Base-by-base conservation (phyloP, 352 stramenopile genomes). In the Phytopythium delawarense region DNA sequence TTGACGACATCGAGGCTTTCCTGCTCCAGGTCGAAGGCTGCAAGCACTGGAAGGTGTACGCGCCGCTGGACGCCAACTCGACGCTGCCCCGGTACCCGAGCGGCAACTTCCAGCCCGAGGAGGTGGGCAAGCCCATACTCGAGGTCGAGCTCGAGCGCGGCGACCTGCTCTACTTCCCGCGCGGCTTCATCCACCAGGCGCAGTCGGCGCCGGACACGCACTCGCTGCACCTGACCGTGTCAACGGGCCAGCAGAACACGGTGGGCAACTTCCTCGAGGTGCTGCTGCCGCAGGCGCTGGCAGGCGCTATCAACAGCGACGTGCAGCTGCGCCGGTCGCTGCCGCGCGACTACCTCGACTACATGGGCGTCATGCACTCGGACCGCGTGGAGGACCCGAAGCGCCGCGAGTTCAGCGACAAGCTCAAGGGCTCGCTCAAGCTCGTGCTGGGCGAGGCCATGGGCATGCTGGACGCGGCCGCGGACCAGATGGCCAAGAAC, bases 1-100 rank as follows among this genome's bases (percentile, higher is more conserved):
- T 98, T 59, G 96, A 99, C 61, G 94, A 99, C 65, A 98, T 98
- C 65, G 95, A 98, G 68, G 95, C 94, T 0, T 98, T 98, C 68
- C 78, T 98, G 63, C 64, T 98, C 30, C 96, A 99, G 67, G 66
- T 76, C 4, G 91, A 98, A 78, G 96, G 95, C 40, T 87, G 67
- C 21, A 98, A 98, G 69, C 76, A 92, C 64, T 98, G 96, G 94
- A 96, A 95, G 59, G 79, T 97, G 42, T 97, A 97, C 62, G 55
- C 78, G 44, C 84, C 83, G 12, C 57, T 89, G 49, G 72, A 76
- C 25, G 78, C 87, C 0, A 68, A 64, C 13, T 65, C 75, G 21
- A 87, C 81, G 55, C 68, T 96, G 48, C 82, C 88, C 0, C 70
- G 85, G 1, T 76, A 76, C 62, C 79, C 82, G 32, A 94, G 83